A percentile compares a stretch with the other conserved stretches of the same genome.
phyloP scores from a whole-genome alignment of 2,329 filamentous ascomycete species.

The Pseudocercospora crystallina region DNA sequence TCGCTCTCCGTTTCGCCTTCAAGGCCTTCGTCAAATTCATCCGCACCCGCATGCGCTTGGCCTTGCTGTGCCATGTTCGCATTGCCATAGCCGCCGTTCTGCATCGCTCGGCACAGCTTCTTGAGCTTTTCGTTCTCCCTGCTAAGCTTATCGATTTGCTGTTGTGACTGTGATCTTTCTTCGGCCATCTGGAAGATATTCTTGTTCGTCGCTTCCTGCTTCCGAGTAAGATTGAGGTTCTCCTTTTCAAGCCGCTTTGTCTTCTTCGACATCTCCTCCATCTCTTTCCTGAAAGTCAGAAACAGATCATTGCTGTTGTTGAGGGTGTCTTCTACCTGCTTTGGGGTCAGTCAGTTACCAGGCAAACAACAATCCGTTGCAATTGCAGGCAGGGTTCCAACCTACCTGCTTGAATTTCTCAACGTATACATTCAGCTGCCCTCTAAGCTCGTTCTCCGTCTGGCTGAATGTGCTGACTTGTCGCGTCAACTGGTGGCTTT shows the following conservation, averaged over 20 bases:
- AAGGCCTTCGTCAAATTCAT: constrained; percentile 31
- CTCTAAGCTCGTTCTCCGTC: constrained; percentile 88
- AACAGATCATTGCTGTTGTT: constrained; percentile 99
- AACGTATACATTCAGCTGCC: constrained; percentile 96
- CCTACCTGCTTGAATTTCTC: constrained; percentile 99
- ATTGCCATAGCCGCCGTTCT: constrained; percentile 79
- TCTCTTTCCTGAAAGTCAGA: constrained; percentile 94
- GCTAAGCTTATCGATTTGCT: constrained; percentile 74
- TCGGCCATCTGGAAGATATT: constrained; percentile 98
- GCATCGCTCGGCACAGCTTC: constrained; percentile 93
- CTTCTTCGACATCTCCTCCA: constrained; percentile 99
- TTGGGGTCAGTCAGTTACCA: constrained; percentile 45
- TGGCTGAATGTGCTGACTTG: constrained; percentile 96
- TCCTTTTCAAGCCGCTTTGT: constrained; percentile 96
- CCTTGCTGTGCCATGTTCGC: constrained; percentile 24
- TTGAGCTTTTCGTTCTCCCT: constrained; percentile 89
- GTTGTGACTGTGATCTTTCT: constrained; percentile 74
- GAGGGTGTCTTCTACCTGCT: constrained; percentile 93
- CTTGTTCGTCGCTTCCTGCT: constrained; percentile 88
- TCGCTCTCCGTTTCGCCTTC: constrained; percentile 61
- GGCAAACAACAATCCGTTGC: constrained; percentile 13
- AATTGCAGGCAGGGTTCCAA: constrained; percentile 6
- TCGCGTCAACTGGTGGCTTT: constrained; percentile 79
- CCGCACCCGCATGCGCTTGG: constrained; percentile 17
- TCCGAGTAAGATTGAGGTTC: constrained; percentile 84